A percentile compares a stretch with the other conserved stretches of the same genome.
These are phyloP conservation scores for Penicillium vulpinum DNA, from an alignment of 2,329 filamentous ascomycete genomes.

Conservation along the genomic window DNA sequence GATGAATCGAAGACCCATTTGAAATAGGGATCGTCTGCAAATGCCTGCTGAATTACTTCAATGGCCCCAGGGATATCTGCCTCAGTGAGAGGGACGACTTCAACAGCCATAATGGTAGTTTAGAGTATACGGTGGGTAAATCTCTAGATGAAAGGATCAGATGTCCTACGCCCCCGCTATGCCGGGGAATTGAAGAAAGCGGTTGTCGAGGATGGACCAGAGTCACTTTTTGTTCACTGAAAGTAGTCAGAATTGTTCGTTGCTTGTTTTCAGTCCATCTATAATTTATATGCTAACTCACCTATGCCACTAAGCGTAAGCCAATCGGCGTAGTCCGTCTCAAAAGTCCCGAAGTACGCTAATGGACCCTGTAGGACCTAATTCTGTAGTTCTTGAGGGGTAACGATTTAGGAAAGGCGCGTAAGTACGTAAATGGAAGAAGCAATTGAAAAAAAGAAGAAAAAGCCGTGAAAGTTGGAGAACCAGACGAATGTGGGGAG, in stretches of 20 bases:
- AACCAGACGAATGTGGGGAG: conserved; percentile 12
- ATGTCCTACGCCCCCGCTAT: not conserved
- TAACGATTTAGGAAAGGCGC: not conserved
- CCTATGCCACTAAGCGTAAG: not conserved
- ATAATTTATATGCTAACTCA: not conserved
- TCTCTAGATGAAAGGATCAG: not conserved
- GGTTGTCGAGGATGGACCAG: not conserved
- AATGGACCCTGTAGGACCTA: not conserved
- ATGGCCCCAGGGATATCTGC: conserved; percentile 64
- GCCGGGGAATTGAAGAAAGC: not conserved
- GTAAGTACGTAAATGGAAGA: not conserved
- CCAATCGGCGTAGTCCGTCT: not conserved
- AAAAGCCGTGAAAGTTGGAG: not conserved
- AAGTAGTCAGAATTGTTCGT: not conserved
- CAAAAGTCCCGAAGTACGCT: not conserved
- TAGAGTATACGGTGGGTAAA: not conserved
- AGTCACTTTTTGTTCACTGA: not conserved
- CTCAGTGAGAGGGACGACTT: conserved; percentile 58
- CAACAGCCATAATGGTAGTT: conserved; percentile 49
- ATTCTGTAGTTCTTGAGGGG: not conserved
- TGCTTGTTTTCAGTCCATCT: not conserved
- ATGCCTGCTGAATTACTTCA: conserved; percentile 65
- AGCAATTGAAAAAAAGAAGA: not conserved
- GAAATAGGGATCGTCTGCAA: conserved; percentile 67
- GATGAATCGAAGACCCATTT: conserved; percentile 63